Base-by-base conservation (phyloP, 495 filamentous ascomycete species). In the Trichoderma asperelloides region DNA sequence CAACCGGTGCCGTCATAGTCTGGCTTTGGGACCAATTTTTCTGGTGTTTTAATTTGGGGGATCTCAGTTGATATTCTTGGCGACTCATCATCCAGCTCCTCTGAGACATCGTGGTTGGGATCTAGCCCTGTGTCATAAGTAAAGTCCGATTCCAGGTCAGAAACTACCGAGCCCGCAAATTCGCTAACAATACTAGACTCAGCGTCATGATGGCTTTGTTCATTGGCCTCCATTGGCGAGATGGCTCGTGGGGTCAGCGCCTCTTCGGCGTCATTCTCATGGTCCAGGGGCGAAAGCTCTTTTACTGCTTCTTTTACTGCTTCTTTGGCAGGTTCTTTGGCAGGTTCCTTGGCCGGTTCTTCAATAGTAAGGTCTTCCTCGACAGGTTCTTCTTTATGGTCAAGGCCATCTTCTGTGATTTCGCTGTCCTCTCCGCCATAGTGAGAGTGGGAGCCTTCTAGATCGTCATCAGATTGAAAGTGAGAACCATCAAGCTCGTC, bases 1-100 rank as follows among this genome's bases (percentile, higher is more conserved):
- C 84, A 86, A 6, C 82, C 83, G 6, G 78, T 78, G 16, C 81
- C 82, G 68, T 85, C 84, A 71, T 85, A 85, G 66, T 83, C 81
- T 2, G 83, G 82, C 69, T 81, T 81, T 5, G 49, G 49, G 49
- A 55, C n/a, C n/a, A 82, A 80, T 15, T 83, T 79, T 0, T 79
- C 74, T 23, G 49, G 49, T 25, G 49, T 55, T 21, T 55, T 55
- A 6, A 21, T 55, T 55, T 21, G 49, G 49, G 8, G 49, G 3
- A 55, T 27, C 23, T 55, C 49, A 13, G 49, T 27, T 13, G 49
- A 55, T 27, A 55, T 16, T 6, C 12, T 7, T 55, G 49, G 49
- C 49, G 49, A 55, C 12, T 11, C 18, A 5, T 23, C 49, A 23
- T 27, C 23, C 16, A 8, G 6, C 21, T 55, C 77, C 86, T 81